phyloP scores from a whole-genome alignment of 1,139 yeast genomes.

The Yamadazyma conglobata region DNA sequence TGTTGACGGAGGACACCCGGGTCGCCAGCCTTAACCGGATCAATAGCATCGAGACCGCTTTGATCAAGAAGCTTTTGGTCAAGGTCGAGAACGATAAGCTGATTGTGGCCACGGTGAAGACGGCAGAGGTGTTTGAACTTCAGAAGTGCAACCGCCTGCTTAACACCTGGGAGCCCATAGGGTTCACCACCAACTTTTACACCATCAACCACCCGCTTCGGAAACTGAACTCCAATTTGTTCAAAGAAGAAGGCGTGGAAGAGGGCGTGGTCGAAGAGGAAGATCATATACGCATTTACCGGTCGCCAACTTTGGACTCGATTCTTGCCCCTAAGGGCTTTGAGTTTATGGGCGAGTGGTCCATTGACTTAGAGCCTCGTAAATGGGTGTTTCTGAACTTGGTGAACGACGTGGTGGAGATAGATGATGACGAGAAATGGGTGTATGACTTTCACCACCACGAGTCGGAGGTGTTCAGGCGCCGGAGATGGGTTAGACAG shows the following conservation, averaged over 20 bases:
- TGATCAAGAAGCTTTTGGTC: conserved; percentile 11
- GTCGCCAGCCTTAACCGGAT: conserved; percentile 43
- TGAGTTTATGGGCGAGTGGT: conserved; percentile 55
- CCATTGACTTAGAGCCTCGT: conserved; percentile 53
- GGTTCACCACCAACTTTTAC: conserved; percentile 54
- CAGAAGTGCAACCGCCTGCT: conserved; percentile 51
- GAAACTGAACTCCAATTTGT: conserved; percentile 12
- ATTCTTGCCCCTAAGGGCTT: conserved; percentile 57
- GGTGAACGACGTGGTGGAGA: conserved; percentile 49
- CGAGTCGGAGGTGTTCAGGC: conserved; percentile 30
- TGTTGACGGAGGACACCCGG: conserved; percentile 62
- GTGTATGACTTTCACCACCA: conserved; percentile 53
- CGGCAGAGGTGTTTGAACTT: conserved; percentile 69
- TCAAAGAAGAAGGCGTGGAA: conserved; percentile 14
- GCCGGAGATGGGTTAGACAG: conserved; percentile 53
- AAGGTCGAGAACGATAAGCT: conserved; percentile 11
- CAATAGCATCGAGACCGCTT: conserved; percentile 38
- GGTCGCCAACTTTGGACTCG: conserved; percentile 11
- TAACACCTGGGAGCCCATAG: conserved; percentile 59
- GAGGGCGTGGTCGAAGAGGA: conserved; percentile 16
- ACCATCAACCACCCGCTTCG: conserved; percentile 34
- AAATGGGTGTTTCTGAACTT: conserved; percentile 54
- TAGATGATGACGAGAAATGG: conserved; percentile 75
- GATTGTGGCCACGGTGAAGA: conserved; percentile 18
- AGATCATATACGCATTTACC: conserved; percentile 13